These are phyloP conservation scores for cucumber (Cucumis sativus) DNA, from an alignment of 306 rosid genomes.

Conservation along the genomic window Cucumber_9930_V3 NC_026660.2:17760501-17761000, in stretches of 20 bases:
- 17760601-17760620: neutral
- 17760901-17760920: neutral
- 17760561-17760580: neutral
- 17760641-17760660: neutral
- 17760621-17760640: neutral
- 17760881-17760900: neutral
- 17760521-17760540: slow-evolving; percentile 14
- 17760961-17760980: no score
- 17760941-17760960: neutral
- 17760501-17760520: slow-evolving; percentile 53
- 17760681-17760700: no score
- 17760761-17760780: neutral
- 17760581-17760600: neutral
- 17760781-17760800: neutral
- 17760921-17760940: neutral
- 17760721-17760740: no score
- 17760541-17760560: neutral
- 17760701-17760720: no score
- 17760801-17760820: no score
- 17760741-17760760: neutral
- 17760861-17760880: neutral
- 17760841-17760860: no score
- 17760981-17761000: no score
- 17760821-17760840: no score
- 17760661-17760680: neutral